Base-by-base conservation (phyloP, 176 grass and related monocot genomes). In the Thalia dealbata region DNA sequence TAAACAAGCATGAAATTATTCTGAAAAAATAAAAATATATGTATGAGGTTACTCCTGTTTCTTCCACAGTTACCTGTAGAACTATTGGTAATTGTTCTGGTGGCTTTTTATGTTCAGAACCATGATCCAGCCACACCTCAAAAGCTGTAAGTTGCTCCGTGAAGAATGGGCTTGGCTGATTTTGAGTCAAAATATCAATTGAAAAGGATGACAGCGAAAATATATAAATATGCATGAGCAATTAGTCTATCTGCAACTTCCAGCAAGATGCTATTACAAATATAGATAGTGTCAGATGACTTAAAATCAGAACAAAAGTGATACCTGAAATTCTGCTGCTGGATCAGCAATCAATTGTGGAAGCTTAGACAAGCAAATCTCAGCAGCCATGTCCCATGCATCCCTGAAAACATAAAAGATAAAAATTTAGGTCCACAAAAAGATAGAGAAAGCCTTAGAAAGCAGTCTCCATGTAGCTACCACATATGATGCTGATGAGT, bases 401-500 rank as follows among this genome's bases (percentile, higher is more conserved):
- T 91, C 90, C 95, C 95, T 93, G 78, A 64, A 42, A 83, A 78
- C 63, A 60, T 62, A n/a, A 51, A 58, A 77, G 19, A 43, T 64
- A 79, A 61, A 74, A 18, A 52, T 32, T 61, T 70, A 74, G 79
- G 35, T 15, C 44, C 44, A 7, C 48, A 29, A n/a, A 50, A 38
- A 67, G 25, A 69, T 64, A 79, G 77, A 6, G 62, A 75, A 50
- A 13, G 19, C 19, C 18, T 11, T 22, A 23, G 14, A 64, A 23
- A 75, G 11, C 19, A 44, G 25, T 15, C 25, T n/a, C 16, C 55
- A 69, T 61, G 21, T 75, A 69, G 28, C 71, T 93, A 99, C 95
- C 95, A 99, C 95, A 99, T 93, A 82, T 93, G 95, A 73, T 99
- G 95, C 61, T 99, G 95, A 84, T 99, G 95, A 55, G 95, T 99